Conservation (phyloP, 2,329 filamentous ascomycete species). For the Phoma herbarum region DNA sequence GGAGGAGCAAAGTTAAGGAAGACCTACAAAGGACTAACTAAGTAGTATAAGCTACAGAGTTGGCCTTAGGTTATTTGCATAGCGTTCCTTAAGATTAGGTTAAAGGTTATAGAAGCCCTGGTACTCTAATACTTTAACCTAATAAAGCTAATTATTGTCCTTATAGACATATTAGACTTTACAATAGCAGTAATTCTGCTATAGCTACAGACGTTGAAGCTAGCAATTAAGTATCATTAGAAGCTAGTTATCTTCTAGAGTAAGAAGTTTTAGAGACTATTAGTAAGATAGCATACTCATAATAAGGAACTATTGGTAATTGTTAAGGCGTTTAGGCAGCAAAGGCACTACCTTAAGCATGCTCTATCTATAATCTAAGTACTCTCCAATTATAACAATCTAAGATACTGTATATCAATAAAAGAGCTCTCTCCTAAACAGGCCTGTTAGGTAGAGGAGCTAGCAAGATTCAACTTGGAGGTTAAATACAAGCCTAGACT, state of each 20-base stretch:
- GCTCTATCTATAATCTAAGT: background rate
- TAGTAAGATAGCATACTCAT: slow-evolving; percentile 10
- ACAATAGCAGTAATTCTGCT: slow-evolving; percentile 1
- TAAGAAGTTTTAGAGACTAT: slow-evolving; percentile 3
- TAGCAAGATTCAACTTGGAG: background rate
- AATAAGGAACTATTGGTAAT: slow-evolving; percentile 12
- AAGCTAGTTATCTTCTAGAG: slow-evolving; percentile 10
- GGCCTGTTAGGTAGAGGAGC: background rate
- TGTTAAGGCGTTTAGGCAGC: slow-evolving; percentile 1
- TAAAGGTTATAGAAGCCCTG: too few relatives aligned
- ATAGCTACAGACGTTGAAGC: background rate
- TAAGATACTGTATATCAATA: too few relatives aligned
- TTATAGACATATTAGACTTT: too few relatives aligned
- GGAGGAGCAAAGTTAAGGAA: too few relatives aligned
- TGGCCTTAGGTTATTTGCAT: too few relatives aligned
- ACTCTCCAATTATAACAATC: slow-evolving; percentile 14
- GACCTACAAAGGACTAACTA: too few relatives aligned
- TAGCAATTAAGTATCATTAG: background rate
- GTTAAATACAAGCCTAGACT: slow-evolving; percentile 1
- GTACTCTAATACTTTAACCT: too few relatives aligned
- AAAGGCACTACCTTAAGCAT: slow-evolving; percentile 11
- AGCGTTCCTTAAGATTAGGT: too few relatives aligned
- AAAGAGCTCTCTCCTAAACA: too few relatives aligned
- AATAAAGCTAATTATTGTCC: too few relatives aligned
- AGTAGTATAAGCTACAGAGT: too few relatives aligned